Evolutionary conservation across 2,329 filamentous ascomycete genomes (phyloP).

Genomic region (Diaporthe sp.): DNA sequence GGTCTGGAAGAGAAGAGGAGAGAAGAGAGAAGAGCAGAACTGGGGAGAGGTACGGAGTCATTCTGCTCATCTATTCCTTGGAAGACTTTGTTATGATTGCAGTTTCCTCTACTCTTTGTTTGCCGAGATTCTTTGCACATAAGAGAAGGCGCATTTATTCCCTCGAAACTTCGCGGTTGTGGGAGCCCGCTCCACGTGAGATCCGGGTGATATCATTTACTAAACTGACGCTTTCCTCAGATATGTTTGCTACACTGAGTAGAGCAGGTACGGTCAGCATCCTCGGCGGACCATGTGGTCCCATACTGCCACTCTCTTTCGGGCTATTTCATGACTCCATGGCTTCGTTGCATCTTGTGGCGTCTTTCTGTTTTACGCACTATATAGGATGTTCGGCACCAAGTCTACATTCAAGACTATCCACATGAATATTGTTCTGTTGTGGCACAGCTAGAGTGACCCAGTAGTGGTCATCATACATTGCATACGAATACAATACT

Average conservation of each 20-base stretch:
- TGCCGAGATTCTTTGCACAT: background rate
- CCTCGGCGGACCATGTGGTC: background rate
- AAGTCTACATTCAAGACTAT: conserved; percentile 4
- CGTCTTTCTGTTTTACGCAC: background rate
- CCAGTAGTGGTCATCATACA: background rate
- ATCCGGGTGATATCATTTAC: background rate
- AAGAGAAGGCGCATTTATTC: conserved; percentile 6
- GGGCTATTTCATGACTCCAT: background rate
- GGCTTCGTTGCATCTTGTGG: background rate
- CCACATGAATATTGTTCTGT: background rate
- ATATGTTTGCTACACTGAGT: background rate
- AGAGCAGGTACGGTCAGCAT: background rate
- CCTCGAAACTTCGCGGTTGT: background rate
- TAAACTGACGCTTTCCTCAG: conserved; percentile 10
- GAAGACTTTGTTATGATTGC: conserved; percentile 24
- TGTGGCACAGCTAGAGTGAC: conserved; percentile 2
- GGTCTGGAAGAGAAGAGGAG: conserved; percentile 2
- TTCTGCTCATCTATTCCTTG: conserved; percentile 3
- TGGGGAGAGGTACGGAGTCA: conserved; percentile 1
- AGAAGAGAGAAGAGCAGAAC: conserved; percentile 11
- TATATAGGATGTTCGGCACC: conserved; percentile 1
- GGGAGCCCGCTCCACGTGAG: conserved; percentile 5
- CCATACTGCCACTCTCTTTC: background rate
- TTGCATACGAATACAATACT: conserved; percentile 10
- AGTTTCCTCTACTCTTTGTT: conserved; percentile 17